Base-by-base conservation (phyloP, 2,329 filamentous ascomycete species). In the Lizonia empirigonia region DNA sequence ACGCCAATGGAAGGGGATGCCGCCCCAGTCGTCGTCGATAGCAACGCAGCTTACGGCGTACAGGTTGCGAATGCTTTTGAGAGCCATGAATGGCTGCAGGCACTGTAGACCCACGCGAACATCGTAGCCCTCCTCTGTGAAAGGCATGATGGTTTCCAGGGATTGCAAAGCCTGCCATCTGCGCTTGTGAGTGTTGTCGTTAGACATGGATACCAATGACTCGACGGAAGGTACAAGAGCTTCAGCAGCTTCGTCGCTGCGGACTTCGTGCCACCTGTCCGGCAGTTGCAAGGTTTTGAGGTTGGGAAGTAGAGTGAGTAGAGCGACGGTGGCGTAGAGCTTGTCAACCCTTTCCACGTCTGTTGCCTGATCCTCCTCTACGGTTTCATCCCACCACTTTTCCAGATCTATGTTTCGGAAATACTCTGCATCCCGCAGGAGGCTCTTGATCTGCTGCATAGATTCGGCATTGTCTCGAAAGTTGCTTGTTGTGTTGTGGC, bases 11-110 rank as follows among this genome's bases (percentile, higher is more conserved):
- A 72, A 68, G 7, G 66, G 59, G 8, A 62, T 59, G 4, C 67
- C 65, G 15, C 58, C 62, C 54, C 65, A 70, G 13, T 59, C 58
- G n/a, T 72, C 68, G 10, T 71, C 63, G 13, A 69, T 47, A 15
- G 68, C 68, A 4, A 71, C 57, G 18, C 62, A 65, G 40, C 67
- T 69, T 5, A 71, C 62, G 12, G 64, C 64, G 38, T 64, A 71
- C 2, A 71, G 50, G 19, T 67, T 65, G 8, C 58, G 58, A n/a
- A 72, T 44, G 30, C 59, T 62, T 3, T 54, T 47, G 7, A 70
- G 55, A 1, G 34, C 51, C 50, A 72, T 59, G 41, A 71, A 68
- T 1, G 67, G 64, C 20, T 67, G 53, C 15, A 72, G 35, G 39
- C 56, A 61, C 50, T 72, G 65, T 10, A 72, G 42, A 5, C 60